phyloP scores from a whole-genome alignment of 371 early-diverging fungal species.

The Coemansia sp. region DNA sequence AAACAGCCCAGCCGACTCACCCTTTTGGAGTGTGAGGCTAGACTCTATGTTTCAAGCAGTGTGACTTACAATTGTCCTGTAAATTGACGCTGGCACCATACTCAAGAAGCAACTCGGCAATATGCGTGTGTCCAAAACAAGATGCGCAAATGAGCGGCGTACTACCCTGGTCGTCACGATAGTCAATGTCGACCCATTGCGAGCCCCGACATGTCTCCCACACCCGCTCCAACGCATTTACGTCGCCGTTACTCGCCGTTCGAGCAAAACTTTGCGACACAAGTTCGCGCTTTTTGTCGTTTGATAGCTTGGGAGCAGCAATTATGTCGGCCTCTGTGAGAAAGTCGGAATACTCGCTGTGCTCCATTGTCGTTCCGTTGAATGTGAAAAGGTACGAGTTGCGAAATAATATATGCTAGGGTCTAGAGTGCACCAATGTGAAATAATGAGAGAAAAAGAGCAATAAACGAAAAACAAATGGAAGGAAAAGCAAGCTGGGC shows the following conservation, averaged over 20 bases:
- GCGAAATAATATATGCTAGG: not conserved
- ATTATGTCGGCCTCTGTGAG: slow-evolving; percentile 36
- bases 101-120: slow-evolving; percentile 65
- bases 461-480: slow-evolving; percentile 3
- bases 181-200: slow-evolving; percentile 73
- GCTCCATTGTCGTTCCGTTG: slow-evolving; percentile 5
- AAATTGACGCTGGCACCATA: slow-evolving; percentile 75
- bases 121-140: slow-evolving; percentile 79
- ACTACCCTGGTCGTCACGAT: slow-evolving; percentile 78
- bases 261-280: slow-evolving; percentile 48
- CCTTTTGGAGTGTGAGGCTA: not conserved
- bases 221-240: slow-evolving; percentile 51
- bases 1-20: not conserved
- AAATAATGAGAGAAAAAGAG: slow-evolving; percentile 1
- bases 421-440: slow-evolving; percentile 3
- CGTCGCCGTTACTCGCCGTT: slow-evolving; percentile 46
- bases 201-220: slow-evolving; percentile 57
- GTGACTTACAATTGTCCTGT: slow-evolving; percentile 64
- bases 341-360: slow-evolving; percentile 22
- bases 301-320: slow-evolving; percentile 28
- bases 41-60: too few species aligned
- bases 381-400: not conserved
- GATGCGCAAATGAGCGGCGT: slow-evolving; percentile 84
- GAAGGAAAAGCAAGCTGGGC: not conserved
- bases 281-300: slow-evolving; percentile 33